Percentiles rank a stretch among this genome's conserved stretches.
Evolutionary conservation across 2,329 filamentous ascomycete species (phyloP).

Genomic region (Tolypocladium pustulatum): DNA sequence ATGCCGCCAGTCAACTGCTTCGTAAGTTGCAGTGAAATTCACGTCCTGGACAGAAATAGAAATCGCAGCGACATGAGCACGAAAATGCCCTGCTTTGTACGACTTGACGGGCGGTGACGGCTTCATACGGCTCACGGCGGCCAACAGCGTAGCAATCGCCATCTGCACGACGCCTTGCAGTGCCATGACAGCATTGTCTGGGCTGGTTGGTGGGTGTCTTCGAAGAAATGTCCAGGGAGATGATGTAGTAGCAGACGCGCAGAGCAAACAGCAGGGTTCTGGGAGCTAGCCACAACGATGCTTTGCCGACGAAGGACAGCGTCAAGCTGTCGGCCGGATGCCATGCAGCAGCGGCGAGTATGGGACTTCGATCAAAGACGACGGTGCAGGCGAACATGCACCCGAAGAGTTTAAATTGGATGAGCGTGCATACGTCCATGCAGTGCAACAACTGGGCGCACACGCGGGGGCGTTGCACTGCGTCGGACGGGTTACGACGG

Average conservation of each 20-base stretch:
- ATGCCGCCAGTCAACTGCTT: not conserved
- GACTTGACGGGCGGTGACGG: not conserved
- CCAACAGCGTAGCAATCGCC: not conserved
- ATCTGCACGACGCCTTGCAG: not conserved
- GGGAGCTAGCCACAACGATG: not conserved
- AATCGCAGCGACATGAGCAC: not conserved
- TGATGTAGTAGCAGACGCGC: not conserved
- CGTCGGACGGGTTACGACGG: not conserved
- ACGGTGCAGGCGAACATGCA: not conserved
- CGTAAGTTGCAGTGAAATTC: not conserved
- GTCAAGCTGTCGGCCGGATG: not conserved
- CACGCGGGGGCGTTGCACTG: not conserved
- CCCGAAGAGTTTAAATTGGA: not conserved
- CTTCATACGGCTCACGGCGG: not conserved
- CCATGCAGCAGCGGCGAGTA: not conserved
- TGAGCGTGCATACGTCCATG: not conserved
- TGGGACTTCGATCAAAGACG: not conserved
- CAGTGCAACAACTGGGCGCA: not conserved
- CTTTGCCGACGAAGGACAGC: not conserved
- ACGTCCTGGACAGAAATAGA: not conserved
- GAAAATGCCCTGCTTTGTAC: not conserved
- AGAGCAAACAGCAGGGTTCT: not conserved
- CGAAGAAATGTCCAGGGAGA: not conserved
- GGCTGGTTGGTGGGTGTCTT: not conserved
- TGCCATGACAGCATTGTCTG: not conserved